These are phyloP conservation scores for Globisporangium rhizosaccharum DNA, from an alignment of 352 stramenopile species.

Conservation along the genomic window DNA sequence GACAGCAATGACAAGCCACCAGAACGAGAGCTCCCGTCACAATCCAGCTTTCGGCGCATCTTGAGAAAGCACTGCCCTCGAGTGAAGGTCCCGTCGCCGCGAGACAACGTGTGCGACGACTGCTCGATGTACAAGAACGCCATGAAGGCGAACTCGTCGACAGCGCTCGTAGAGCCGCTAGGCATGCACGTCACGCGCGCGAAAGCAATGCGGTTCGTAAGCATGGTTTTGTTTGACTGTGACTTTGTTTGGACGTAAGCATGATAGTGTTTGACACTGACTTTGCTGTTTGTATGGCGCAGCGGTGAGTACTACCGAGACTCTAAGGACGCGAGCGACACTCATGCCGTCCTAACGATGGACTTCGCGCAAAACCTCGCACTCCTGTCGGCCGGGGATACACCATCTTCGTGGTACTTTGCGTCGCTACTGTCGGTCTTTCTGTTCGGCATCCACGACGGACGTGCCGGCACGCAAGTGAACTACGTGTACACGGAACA, in stretches of 20 bases:
- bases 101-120: constrained; percentile 1
- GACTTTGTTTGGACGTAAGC: not conserved
- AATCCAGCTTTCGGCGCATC: not conserved
- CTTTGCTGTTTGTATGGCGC: not conserved
- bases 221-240: constrained; percentile 3
- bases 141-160: not conserved
- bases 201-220: constrained; percentile 7
- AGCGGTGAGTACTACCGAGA: constrained; percentile 8
- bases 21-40: not conserved
- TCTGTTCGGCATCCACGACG: constrained; percentile 16
- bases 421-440: constrained; percentile 12
- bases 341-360: constrained; percentile 9
- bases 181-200: not conserved
- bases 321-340: not conserved
- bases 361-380: constrained; percentile 18
- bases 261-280: constrained; percentile 1
- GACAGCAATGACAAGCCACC: not conserved
- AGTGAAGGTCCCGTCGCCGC: not conserved
- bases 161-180: constrained; percentile 3
- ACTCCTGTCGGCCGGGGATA: not conserved
- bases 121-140: not conserved
- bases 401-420: constrained; percentile 21
- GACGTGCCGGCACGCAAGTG: not conserved
- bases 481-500: constrained; percentile 17
- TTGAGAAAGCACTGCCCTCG: not conserved